These are phyloP conservation scores for Apiospora sp. DNA, from an alignment of 2,329 filamentous ascomycete genomes.

Conservation along the genomic window DNA sequence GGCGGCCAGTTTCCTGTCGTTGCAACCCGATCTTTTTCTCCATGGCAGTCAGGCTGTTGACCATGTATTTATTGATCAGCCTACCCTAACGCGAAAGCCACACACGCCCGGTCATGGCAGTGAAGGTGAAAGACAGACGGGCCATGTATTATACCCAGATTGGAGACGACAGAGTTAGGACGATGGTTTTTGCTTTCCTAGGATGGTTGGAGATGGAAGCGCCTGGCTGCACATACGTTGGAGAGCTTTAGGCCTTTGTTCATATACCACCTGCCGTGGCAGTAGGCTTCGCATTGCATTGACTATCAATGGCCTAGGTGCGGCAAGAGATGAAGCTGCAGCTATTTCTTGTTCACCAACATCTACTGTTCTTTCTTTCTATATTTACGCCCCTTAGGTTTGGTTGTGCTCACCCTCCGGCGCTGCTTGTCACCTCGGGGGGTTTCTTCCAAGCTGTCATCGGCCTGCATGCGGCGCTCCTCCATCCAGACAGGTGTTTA, in stretches of 20 bases:
- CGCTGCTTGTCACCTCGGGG: not conserved
- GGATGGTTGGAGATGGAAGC: constrained; percentile 23
- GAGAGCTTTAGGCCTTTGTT: constrained; percentile 12
- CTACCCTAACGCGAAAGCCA: not conserved
- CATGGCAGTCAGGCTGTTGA: not conserved
- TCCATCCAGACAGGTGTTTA: not conserved
- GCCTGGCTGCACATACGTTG: constrained; percentile 23
- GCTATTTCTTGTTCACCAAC: not conserved
- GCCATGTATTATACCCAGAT: constrained; percentile 21
- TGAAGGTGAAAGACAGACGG: not conserved
- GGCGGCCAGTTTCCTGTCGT: not conserved
- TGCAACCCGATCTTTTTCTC: not conserved
- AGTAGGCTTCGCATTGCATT: not conserved
- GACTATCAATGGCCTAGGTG: not conserved
- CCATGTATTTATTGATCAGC: not conserved
- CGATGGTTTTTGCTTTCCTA: constrained; percentile 19
- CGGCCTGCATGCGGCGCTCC: not conserved
- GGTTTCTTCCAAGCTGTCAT: not conserved
- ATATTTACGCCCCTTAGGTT: not conserved
- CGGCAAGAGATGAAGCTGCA: constrained; percentile 6
- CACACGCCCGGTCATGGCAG: constrained; percentile 4
- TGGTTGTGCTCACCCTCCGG: not conserved
- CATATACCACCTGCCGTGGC: not conserved
- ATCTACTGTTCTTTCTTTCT: constrained; percentile 5
- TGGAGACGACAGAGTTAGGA: not conserved